Evolutionary conservation across 805 yeast species (phyloP).

Genomic region (Maudiozyma serrabonitensis): DNA sequence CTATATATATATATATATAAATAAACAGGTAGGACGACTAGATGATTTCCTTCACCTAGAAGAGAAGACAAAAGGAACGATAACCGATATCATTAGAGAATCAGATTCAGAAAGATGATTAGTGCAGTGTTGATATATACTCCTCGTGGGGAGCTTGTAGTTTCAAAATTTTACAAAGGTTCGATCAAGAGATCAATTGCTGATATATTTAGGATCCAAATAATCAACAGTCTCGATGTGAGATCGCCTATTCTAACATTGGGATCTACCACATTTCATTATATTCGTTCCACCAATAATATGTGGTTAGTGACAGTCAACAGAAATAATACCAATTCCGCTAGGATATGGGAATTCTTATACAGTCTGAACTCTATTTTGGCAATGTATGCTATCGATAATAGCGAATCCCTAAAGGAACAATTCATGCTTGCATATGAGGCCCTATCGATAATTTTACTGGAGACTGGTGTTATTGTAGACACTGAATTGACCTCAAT

Average conservation of each 20-base stretch:
- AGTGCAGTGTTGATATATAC: slow-evolving; percentile 74
- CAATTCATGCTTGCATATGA: slow-evolving; percentile 68
- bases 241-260: slow-evolving; percentile 70
- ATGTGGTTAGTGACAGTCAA: slow-evolving; percentile 86
- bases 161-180: slow-evolving; percentile 63
- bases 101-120: slow-evolving; percentile 42
- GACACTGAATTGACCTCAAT: slow-evolving; percentile 22
- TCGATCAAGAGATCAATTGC: slow-evolving; percentile 70
- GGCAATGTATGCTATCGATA: slow-evolving; percentile 29
- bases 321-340: slow-evolving; percentile 79
- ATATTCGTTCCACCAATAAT: slow-evolving; percentile 47
- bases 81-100: background rate
- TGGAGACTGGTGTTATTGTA: slow-evolving; percentile 21
- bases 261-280: slow-evolving; percentile 87
- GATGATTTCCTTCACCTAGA: background rate
- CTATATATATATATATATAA: background rate
- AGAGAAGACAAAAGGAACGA: background rate
- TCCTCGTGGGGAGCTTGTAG: slow-evolving; percentile 71
- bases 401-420: slow-evolving; percentile 45
- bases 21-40: background rate
- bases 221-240: slow-evolving; percentile 49
- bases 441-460: slow-evolving; percentile 58
- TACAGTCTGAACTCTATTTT: slow-evolving; percentile 51
- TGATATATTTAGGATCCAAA: slow-evolving; percentile 89
- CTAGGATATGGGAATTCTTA: slow-evolving; percentile 69